Evolutionary conservation across 73 alveolate genomes (phyloP).

Genomic region (Blepharisma japonicum): DNA sequence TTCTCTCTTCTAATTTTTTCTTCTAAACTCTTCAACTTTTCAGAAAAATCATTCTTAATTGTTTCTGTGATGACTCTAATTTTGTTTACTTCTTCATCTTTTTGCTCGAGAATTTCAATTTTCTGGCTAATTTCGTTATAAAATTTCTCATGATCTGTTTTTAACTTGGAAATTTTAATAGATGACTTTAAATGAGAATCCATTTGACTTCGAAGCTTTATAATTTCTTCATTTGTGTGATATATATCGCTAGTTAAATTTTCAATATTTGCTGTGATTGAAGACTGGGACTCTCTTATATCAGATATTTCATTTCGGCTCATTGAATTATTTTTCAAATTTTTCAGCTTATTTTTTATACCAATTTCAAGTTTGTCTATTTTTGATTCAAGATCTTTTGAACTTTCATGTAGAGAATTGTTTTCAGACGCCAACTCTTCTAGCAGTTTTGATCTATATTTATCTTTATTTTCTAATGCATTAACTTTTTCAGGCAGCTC

Average conservation of each 20-base stretch:
- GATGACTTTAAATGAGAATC: background rate
- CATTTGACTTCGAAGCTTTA: background rate
- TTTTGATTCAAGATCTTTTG: background rate
- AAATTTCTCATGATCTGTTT: background rate
- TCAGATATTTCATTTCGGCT: background rate
- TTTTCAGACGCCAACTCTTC: background rate
- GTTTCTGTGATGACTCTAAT: background rate
- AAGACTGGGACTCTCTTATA: background rate
- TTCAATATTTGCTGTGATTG: background rate
- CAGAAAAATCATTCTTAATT: background rate
- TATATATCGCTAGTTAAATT: background rate
- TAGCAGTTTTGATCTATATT: background rate
- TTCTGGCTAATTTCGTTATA: conserved; percentile 1
- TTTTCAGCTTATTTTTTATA: background rate
- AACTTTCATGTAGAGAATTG: background rate
- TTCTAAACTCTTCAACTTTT: background rate
- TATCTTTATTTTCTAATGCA: conserved; percentile 1
- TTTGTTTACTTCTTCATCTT: background rate
- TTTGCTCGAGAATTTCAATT: background rate
- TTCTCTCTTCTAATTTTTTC: background rate
- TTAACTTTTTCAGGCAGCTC: background rate
- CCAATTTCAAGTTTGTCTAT: background rate
- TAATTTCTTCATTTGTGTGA: background rate
- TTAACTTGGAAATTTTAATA: background rate
- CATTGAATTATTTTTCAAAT: background rate